A percentile compares a stretch with the other conserved stretches of the same genome.
These are phyloP conservation scores for Cadophora gregata DNA, from an alignment of 2,329 filamentous ascomycete genomes.

Conservation along the genomic window DNA sequence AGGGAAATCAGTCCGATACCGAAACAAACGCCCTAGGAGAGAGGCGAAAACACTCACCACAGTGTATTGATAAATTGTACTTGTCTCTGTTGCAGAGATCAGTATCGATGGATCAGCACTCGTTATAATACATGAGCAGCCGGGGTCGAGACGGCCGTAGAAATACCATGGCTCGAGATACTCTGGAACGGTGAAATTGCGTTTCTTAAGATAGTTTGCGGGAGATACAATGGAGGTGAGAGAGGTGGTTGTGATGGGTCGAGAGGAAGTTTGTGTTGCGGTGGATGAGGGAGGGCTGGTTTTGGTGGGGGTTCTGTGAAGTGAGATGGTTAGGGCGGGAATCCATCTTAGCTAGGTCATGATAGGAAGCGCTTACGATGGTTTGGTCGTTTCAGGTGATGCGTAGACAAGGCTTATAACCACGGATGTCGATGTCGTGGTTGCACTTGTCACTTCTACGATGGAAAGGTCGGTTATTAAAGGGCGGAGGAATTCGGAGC, in stretches of 20 bases:
- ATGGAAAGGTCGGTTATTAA: constrained; percentile 21
- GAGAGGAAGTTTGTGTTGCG: background rate
- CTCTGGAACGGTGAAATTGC: constrained; percentile 26
- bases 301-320: background rate
- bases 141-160: constrained; percentile 25
- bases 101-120: constrained; percentile 19
- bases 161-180: constrained; percentile 29
- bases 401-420: constrained; percentile 18
- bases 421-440: constrained; percentile 23
- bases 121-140: constrained; percentile 30
- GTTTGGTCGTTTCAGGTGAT: constrained; percentile 7
- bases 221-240: background rate
- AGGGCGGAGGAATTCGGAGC: constrained; percentile 27
- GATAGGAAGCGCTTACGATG: background rate
- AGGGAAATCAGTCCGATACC: too few relatives aligned
- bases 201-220: constrained; percentile 3
- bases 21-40: too few relatives aligned
- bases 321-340: background rate
- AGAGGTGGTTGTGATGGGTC: background rate
- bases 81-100: constrained; percentile 21
- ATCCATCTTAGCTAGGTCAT: background rate
- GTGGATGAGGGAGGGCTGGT: background rate
- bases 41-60: background rate
- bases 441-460: constrained; percentile 21
- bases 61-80: constrained; percentile 23